phyloP scores from a whole-genome alignment of 495 filamentous ascomycete genomes.

The Lasiosphaeris hirsuta region DNA sequence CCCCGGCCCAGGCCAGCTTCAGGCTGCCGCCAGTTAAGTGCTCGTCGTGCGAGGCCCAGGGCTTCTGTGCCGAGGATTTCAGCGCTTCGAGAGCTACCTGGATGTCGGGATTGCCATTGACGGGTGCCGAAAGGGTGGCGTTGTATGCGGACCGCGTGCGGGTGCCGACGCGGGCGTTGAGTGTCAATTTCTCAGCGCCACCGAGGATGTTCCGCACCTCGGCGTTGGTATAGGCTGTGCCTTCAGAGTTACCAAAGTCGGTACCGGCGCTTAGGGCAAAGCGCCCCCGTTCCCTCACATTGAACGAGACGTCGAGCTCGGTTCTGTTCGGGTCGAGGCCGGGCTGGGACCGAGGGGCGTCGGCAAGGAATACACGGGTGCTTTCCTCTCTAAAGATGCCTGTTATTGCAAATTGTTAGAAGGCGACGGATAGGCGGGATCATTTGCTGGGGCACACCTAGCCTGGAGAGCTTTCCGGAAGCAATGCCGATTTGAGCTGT shows the following conservation, averaged over 20 bases:
- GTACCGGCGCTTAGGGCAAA: conserved; percentile 87
- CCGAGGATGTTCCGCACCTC: conserved; percentile 89
- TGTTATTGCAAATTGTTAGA: conserved; percentile 30
- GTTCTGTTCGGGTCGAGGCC: conserved; percentile 59
- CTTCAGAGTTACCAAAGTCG: conserved; percentile 86
- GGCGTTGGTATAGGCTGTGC: conserved; percentile 81
- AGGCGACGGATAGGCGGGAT: background rate
- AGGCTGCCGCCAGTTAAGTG: conserved; percentile 74
- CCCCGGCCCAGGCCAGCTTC: conserved; percentile 65
- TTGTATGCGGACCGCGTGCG: conserved; percentile 86
- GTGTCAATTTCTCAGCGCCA: conserved; percentile 78
- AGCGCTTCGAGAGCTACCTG: conserved; percentile 71
- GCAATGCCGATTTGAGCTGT: conserved; percentile 63
- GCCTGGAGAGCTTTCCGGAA: conserved; percentile 70
- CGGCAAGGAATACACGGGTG: conserved; percentile 76
- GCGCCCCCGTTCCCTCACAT: conserved; percentile 72
- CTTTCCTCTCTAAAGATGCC: conserved; percentile 84
- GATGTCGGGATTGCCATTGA: conserved; percentile 75
- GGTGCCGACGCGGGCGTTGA: conserved; percentile 83
- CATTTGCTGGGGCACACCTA: conserved; percentile 55
- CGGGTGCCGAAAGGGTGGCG: conserved; percentile 73
- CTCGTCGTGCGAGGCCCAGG: conserved; percentile 92
- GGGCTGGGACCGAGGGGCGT: conserved; percentile 40
- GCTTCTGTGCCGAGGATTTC: conserved; percentile 76
- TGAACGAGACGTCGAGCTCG: conserved; percentile 74